These are phyloP conservation scores for Vanrija pseudolonga DNA, from an alignment of 1,284 basidiomycete genomes.

Conservation along the genomic window DNA sequence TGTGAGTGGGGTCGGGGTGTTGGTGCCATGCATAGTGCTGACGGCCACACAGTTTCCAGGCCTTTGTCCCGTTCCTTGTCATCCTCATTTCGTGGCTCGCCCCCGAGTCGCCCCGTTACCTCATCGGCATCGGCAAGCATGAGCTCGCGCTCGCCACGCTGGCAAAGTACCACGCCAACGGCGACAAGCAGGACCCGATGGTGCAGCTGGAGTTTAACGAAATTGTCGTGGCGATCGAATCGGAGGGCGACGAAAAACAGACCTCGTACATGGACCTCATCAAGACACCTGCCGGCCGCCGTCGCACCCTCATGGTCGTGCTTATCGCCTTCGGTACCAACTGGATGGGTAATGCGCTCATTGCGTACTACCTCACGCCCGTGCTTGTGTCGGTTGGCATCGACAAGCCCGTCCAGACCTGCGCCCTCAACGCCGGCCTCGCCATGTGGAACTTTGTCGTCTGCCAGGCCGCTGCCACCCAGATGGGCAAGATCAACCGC, in stretches of 20 bases:
- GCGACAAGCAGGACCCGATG: constrained; percentile 6
- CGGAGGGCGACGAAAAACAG: constrained; percentile 17
- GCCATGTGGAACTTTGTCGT: constrained; percentile 24
- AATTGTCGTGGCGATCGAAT: constrained; percentile 28
- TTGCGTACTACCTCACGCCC: constrained; percentile 32
- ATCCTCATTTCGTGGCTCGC: constrained; percentile 3
- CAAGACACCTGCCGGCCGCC: constrained; percentile 30
- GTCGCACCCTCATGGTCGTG: constrained; percentile 31
- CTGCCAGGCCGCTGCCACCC: constrained; percentile 5
- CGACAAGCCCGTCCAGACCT: constrained; percentile 21
- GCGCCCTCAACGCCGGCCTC: constrained; percentile 26
- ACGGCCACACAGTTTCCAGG: constrained; percentile 1
- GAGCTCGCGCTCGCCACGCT: constrained; percentile 10
- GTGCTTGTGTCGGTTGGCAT: constrained; percentile 6
- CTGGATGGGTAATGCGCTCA: constrained; percentile 56
- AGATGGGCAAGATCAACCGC: constrained; percentile 23
- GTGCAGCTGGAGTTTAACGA: constrained; percentile 21
- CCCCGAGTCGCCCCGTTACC: constrained; percentile 47
- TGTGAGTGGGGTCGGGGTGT: constrained; percentile 2
- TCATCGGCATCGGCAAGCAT: constrained; percentile 24
- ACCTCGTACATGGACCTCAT: constrained; percentile 33
- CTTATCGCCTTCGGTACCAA: constrained; percentile 48
- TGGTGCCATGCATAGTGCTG: neutral
- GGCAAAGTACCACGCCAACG: constrained; percentile 20
- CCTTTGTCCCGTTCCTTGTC: constrained; percentile 8